These are phyloP conservation scores for Alternaria arborescens DNA, from an alignment of 2,329 filamentous ascomycete species.

Conservation along the genomic window DNA sequence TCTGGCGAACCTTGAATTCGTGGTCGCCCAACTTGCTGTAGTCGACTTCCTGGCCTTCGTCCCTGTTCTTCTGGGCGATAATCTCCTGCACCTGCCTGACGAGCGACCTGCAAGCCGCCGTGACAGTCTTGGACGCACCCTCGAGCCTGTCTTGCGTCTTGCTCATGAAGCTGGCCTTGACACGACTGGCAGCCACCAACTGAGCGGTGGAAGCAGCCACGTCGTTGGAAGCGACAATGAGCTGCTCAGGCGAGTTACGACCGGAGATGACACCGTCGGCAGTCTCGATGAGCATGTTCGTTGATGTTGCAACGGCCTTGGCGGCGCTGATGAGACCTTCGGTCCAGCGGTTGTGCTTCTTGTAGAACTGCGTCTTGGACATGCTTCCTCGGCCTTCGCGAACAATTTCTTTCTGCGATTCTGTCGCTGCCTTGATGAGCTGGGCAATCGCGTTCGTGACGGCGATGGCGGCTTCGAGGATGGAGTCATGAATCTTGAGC, in stretches of 20 bases:
- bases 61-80: conserved; percentile 84
- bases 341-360: conserved; percentile 99
- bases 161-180: conserved; percentile 98
- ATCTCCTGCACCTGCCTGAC: conserved; percentile 94
- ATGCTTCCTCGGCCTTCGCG: conserved; percentile 87
- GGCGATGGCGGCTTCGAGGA: conserved; percentile 89
- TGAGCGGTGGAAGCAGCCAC: conserved; percentile 96
- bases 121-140: conserved; percentile 90
- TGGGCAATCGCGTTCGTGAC: conserved; percentile 94
- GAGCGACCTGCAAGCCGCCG: conserved; percentile 82
- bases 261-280: conserved; percentile 93
- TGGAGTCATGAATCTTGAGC: conserved; percentile 93
- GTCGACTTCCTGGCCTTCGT: conserved; percentile 81
- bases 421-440: conserved; percentile 93
- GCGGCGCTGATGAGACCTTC: conserved; percentile 96
- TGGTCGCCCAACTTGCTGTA: conserved; percentile 88
- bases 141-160: conserved; percentile 94
- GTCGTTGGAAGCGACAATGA: conserved; percentile 97
- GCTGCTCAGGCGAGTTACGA: conserved; percentile 92
- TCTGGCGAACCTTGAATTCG: conserved; percentile 98
- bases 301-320: conserved; percentile 92
- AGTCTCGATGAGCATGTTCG: conserved; percentile 96
- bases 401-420: conserved; percentile 95
- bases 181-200: conserved; percentile 91
- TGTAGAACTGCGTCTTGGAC: conserved; percentile 94